Conservation (phyloP, 2,329 filamentous ascomycete genomes). For the Aspergillus candidus region DNA sequence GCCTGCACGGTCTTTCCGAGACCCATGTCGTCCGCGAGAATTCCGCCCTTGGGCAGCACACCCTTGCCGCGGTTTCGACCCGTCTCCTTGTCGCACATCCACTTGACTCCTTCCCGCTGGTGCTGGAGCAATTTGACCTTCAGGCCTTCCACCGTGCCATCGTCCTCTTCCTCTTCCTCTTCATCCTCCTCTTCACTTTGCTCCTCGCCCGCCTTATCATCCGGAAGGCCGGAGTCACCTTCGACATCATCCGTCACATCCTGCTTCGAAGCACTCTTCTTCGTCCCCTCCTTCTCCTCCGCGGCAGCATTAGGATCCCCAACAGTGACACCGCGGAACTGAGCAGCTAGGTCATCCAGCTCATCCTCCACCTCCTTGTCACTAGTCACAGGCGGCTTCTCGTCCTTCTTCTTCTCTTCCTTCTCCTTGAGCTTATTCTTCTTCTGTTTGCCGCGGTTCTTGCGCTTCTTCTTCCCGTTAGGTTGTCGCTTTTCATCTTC, state of each 20-base stretch:
- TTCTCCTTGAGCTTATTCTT: constrained; percentile 15
- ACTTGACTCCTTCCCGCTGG: constrained; percentile 86
- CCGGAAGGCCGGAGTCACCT: constrained; percentile 34
- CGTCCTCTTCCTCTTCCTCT: constrained; percentile 50
- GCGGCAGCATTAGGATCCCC: constrained; percentile 23
- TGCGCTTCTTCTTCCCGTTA: constrained; percentile 32
- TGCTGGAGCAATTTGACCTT: constrained; percentile 86
- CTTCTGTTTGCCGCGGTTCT: constrained; percentile 6
- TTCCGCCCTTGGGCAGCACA: constrained; percentile 79
- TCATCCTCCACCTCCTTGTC: constrained; percentile 26
- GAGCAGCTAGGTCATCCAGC: constrained; percentile 39
- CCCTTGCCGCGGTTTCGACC: constrained; percentile 75
- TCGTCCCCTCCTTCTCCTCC: constrained; percentile 31
- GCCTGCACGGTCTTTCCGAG: constrained; percentile 94
- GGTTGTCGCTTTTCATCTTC: constrained; percentile 40
- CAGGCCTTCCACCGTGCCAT: constrained; percentile 69
- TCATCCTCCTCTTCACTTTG: constrained; percentile 34
- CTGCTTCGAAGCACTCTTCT: constrained; percentile 53
- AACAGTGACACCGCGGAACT: constrained; percentile 39
- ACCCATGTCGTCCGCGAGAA: constrained; percentile 93
- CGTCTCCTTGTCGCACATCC: constrained; percentile 91
- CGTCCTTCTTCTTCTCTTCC: constrained; percentile 18
- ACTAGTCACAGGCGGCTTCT: constrained; percentile 9
- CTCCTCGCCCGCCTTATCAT: constrained; percentile 21
- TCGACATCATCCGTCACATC: constrained; percentile 23